Evolutionary conservation across 192 early-diverging fungal genomes (phyloP).

Genomic region (Coemansia aciculifera): DNA sequence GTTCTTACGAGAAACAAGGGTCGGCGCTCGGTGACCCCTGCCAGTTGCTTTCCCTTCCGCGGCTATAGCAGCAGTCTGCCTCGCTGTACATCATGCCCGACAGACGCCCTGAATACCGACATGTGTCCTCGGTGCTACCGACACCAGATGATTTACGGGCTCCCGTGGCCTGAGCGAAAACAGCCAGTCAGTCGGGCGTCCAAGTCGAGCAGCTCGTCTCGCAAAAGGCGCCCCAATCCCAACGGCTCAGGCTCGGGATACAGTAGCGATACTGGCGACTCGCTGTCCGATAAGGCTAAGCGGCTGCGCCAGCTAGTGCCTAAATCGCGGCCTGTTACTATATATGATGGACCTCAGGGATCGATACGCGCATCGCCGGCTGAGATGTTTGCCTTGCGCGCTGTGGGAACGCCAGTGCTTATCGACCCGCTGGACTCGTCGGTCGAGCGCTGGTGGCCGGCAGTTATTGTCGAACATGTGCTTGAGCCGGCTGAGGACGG

Average conservation of each 20-base stretch:
- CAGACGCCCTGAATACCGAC: neutral
- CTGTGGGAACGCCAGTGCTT: constrained; percentile 41
- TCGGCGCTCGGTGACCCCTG: constrained; percentile 31
- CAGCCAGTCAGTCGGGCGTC: constrained; percentile 9
- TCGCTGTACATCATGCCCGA: constrained; percentile 16
- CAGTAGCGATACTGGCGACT: neutral
- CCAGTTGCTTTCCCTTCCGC: constrained; percentile 22
- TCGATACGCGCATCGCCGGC: constrained; percentile 1
- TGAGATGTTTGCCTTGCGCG: constrained; percentile 34
- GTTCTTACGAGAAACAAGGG: constrained; percentile 50
- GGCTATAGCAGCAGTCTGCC: neutral
- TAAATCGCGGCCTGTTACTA: constrained; percentile 13
- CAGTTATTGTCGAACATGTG: constrained; percentile 30
- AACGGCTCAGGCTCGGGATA: constrained; percentile 11
- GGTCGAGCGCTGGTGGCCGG: constrained; percentile 44
- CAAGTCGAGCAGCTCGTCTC: constrained; percentile 4
- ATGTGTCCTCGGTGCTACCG: constrained; percentile 36
- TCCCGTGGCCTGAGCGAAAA: constrained; percentile 44
- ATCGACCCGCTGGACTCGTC: constrained; percentile 41
- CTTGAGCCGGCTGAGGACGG: neutral
- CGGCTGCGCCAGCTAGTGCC: neutral
- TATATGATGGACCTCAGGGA: constrained; percentile 41
- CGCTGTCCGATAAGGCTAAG: constrained; percentile 6
- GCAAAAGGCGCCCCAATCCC: neutral
- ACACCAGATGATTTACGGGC: constrained; percentile 33